A percentile compares a stretch with the other conserved stretches of the same genome.
Conservation (phyloP, 805 yeast species). For the Ogataea siamensis region DNA sequence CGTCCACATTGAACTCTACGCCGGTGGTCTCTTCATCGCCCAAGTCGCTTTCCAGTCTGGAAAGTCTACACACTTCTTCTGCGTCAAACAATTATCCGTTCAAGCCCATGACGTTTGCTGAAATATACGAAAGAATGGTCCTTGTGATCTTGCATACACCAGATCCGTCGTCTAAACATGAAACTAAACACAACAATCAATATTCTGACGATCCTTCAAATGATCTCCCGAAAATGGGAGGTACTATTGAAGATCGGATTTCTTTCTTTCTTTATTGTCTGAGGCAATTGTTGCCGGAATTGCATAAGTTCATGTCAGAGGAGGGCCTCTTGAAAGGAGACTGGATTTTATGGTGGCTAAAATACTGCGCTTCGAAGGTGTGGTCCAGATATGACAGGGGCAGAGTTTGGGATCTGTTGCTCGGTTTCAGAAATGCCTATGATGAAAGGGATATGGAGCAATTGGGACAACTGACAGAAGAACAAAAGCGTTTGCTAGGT, state of each 20-base stretch:
- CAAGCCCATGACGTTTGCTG: slow-evolving; percentile 54
- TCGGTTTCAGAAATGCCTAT: slow-evolving; percentile 65
- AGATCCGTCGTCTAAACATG: slow-evolving; percentile 37
- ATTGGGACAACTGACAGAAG: slow-evolving; percentile 22
- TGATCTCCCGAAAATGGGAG: slow-evolving; percentile 42
- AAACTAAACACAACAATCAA: slow-evolving; percentile 15
- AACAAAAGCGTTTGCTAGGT: slow-evolving; percentile 38
- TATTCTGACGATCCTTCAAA: slow-evolving; percentile 15
- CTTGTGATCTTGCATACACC: slow-evolving; percentile 76
- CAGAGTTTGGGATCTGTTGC: slow-evolving; percentile 80
- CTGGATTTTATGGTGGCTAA: slow-evolving; percentile 95
- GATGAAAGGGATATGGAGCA: slow-evolving; percentile 26
- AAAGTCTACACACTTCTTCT: slow-evolving; percentile 19
- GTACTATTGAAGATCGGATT: slow-evolving; percentile 62
- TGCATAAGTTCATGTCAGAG: slow-evolving; percentile 71
- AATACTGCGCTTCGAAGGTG: slow-evolving; percentile 84
- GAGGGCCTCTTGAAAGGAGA: slow-evolving; percentile 78
- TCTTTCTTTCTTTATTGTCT: slow-evolving; percentile 65
- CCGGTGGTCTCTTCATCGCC: slow-evolving; percentile 29
- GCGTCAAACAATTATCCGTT: slow-evolving; percentile 22
- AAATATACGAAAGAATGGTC: slow-evolving; percentile 70
- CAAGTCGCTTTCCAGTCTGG: slow-evolving; percentile 26
- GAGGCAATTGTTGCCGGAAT: slow-evolving; percentile 66
- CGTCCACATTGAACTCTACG: slow-evolving; percentile 25
- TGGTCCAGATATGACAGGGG: slow-evolving; percentile 82